Percentiles rank a stretch among this genome's conserved stretches.
These are phyloP conservation scores for Annona squamosa DNA, from an alignment of 164 flowering plant genomes.

Conservation along the genomic window DNA sequence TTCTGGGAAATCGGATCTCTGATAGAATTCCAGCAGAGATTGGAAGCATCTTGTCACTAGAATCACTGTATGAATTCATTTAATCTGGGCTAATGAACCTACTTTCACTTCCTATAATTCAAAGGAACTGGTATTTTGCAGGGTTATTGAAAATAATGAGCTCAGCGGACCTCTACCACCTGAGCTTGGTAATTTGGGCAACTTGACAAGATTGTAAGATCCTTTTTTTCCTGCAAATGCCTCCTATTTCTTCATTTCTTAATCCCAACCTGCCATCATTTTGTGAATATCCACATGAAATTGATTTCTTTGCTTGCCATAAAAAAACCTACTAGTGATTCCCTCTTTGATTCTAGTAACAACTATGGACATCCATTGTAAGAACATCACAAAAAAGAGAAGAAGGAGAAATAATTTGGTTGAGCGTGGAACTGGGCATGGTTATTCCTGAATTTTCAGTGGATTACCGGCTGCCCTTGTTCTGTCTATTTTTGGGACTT, in stretches of 20 bases:
- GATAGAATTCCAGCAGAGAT: conserved; percentile 15
- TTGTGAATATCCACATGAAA: background rate
- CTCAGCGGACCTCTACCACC: conserved; percentile 23
- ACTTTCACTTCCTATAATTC: background rate
- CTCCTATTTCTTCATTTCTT: background rate
- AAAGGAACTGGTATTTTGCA: conserved; percentile 8
- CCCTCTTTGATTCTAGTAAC: background rate
- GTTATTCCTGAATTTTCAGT: no score
- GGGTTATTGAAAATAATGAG: conserved; percentile 22
- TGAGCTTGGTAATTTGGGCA: conserved; percentile 21
- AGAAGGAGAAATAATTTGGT: background rate
- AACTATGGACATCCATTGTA: background rate
- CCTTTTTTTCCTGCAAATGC: background rate
- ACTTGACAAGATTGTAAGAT: conserved; percentile 21
- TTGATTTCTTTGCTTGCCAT: background rate
- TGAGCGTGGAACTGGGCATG: no score
- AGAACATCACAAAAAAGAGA: background rate
- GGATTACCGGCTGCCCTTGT: no score
- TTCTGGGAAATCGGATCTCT: conserved; percentile 25
- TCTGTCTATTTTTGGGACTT: no score
- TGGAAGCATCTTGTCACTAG: conserved; percentile 32
- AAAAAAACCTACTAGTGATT: background rate
- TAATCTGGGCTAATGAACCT: background rate
- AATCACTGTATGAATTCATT: background rate
- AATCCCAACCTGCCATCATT: background rate